Evolutionary conservation across 1,284 basidiomycete genomes (phyloP).

Genomic region (Cutaneotrichosporon dermatis): DNA sequence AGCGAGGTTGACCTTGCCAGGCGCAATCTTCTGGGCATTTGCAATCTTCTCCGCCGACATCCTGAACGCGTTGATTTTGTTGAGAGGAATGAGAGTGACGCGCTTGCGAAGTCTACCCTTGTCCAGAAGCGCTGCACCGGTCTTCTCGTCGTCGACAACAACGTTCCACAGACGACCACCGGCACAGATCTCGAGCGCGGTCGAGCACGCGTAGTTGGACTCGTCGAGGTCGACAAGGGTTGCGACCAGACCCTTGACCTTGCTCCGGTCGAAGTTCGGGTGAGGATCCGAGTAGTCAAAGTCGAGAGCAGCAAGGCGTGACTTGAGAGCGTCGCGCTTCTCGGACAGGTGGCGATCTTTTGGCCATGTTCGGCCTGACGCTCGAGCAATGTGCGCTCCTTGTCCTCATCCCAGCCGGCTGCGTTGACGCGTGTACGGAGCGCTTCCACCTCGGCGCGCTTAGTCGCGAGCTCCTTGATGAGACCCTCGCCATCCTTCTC

Average conservation of each 20-base stretch:
- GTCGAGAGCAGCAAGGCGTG: conserved; percentile 66
- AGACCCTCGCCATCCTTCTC: conserved; percentile 75
- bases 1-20: conserved; percentile 78
- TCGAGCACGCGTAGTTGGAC: conserved; percentile 70
- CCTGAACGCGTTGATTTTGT: conserved; percentile 74
- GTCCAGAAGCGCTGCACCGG: conserved; percentile 80
- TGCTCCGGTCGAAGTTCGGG: conserved; percentile 75
- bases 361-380: conserved; percentile 59
- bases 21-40: conserved; percentile 68
- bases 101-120: conserved; percentile 76
- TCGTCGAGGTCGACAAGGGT: conserved; percentile 71
- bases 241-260: conserved; percentile 92
- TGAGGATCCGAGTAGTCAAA: conserved; percentile 78
- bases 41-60: conserved; percentile 69
- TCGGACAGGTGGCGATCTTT: conserved; percentile 62
- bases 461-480: conserved; percentile 61
- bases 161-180: conserved; percentile 91
- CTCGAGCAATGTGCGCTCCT: conserved; percentile 65
- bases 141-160: conserved; percentile 83
- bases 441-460: conserved; percentile 61
- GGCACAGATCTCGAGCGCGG: conserved; percentile 89
- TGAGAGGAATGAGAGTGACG: conserved; percentile 90
- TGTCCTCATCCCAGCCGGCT: conserved; percentile 74
- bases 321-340: conserved; percentile 70
- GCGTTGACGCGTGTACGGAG: conserved; percentile 57